Conservation (phyloP, 2,329 filamentous ascomycete genomes). For the Orbilia ellipsospora region DNA sequence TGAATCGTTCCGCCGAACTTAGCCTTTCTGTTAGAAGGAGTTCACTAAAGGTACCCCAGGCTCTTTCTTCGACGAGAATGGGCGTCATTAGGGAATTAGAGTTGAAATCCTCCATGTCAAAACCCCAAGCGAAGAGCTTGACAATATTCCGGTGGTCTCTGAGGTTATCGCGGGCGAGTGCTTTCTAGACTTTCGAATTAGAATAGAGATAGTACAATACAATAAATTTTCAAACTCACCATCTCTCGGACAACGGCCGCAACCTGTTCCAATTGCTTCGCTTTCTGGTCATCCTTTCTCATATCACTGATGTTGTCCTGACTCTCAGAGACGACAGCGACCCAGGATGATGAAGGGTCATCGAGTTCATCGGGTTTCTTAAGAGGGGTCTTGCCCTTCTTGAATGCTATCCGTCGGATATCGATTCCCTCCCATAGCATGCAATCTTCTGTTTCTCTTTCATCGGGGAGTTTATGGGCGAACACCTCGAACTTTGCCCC, state of each 20-base stretch:
- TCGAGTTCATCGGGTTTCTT: conserved; percentile 39
- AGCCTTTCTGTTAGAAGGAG: conserved; percentile 32
- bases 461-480: conserved; percentile 37
- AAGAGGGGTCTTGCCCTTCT: conserved; percentile 35
- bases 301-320: conserved; percentile 40
- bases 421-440: conserved; percentile 52
- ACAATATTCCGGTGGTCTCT: conserved; percentile 42
- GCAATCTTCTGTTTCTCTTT: conserved; percentile 27
- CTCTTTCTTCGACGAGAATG: conserved; percentile 44
- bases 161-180: conserved; percentile 31
- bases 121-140: conserved; percentile 48
- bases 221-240: conserved; percentile 12
- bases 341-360: conserved; percentile 46
- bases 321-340: conserved; percentile 48
- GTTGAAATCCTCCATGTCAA: conserved; percentile 54
- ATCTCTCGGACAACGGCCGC: conserved; percentile 44
- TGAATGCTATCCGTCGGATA: conserved; percentile 43
- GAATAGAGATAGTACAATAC: background rate
- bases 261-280: conserved; percentile 47
- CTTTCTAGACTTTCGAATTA: conserved; percentile 28
- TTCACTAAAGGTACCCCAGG: conserved; percentile 47
- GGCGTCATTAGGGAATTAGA: conserved; percentile 37
- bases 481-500: conserved; percentile 50
- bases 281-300: conserved; percentile 29
- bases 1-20: conserved; percentile 25